phyloP scores from a whole-genome alignment of 2,329 filamentous ascomycete genomes.

The Didymella keratinophila region DNA sequence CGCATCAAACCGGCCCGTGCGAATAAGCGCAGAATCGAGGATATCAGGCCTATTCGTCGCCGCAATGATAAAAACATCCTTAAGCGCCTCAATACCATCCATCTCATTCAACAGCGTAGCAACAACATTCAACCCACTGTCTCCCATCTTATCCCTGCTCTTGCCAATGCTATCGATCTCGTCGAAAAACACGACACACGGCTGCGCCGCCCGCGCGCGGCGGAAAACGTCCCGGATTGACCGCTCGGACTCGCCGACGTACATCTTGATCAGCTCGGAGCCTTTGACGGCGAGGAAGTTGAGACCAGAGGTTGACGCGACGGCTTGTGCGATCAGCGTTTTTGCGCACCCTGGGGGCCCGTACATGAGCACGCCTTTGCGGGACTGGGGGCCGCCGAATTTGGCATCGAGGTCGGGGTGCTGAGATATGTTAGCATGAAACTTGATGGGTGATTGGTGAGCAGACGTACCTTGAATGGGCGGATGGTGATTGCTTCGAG shows the following conservation, averaged over 20 bases:
- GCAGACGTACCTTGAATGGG: conserved; percentile 56
- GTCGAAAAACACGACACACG: conserved; percentile 96
- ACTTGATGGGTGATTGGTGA: no score
- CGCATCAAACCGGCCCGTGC: conserved; percentile 85
- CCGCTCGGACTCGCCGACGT: conserved; percentile 92
- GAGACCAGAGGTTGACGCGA: conserved; percentile 87
- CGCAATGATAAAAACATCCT: conserved; percentile 84
- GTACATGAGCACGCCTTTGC: conserved; percentile 87
- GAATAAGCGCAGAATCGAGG: conserved; percentile 84
- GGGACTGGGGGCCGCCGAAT: conserved; percentile 55
- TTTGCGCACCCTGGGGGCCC: conserved; percentile 95
- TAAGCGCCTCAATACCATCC: conserved; percentile 88
- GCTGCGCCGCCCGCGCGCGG: conserved; percentile 82
- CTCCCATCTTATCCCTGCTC: conserved; percentile 58
- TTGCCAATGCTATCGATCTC: conserved; percentile 88
- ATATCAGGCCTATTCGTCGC: conserved; percentile 91
- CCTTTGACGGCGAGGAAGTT: conserved; percentile 97
- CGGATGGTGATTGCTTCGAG: conserved; percentile 66
- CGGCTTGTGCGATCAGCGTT: conserved; percentile 87
- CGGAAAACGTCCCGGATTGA: conserved; percentile 85
- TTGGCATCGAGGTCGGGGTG: conserved; percentile 47
- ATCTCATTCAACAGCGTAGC: conserved; percentile 93
- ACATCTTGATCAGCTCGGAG: conserved; percentile 93
- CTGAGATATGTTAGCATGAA: conserved; percentile 9
- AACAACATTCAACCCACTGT: conserved; percentile 78